Percentiles rank a stretch among this genome's conserved stretches.
Conservation (phyloP, 2,329 filamentous ascomycete genomes). For the Claviceps digitariae region DNA sequence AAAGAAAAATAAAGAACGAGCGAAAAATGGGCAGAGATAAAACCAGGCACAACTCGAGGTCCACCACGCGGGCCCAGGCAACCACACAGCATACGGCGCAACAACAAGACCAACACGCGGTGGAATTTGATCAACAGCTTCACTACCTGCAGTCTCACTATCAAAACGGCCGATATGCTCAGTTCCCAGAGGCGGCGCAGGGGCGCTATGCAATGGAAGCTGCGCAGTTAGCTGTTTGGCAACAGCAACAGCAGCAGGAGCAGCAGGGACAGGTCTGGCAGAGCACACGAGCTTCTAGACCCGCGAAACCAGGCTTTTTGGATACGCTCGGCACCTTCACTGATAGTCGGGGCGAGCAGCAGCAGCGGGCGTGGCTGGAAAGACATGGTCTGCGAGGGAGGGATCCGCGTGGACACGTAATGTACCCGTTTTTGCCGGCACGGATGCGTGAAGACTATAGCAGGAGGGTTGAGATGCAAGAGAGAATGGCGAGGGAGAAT, state of each 20-base stretch:
- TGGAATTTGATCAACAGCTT: not conserved
- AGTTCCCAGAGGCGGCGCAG: not conserved
- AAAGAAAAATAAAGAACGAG: too few species aligned
- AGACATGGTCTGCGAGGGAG: not conserved
- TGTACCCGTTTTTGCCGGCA: not conserved
- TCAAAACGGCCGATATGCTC: not conserved
- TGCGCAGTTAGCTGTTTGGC: too few species aligned
- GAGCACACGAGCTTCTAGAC: not conserved
- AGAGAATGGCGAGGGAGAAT: not conserved
- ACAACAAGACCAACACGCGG: not conserved
- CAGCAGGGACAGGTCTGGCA: not conserved
- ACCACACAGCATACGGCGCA: too few species aligned
- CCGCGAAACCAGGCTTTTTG: not conserved
- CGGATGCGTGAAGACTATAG: not conserved
- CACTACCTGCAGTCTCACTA: not conserved
- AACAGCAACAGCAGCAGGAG: not conserved
- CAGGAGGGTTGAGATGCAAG: not conserved
- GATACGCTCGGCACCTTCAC: not conserved
- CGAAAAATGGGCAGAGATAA: not conserved
- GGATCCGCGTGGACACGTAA: not conserved
- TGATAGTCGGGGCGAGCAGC: not conserved
- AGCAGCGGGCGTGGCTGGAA: not conserved
- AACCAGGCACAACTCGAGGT: not conserved
- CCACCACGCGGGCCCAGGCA: too few species aligned
- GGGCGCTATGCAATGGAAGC: not conserved